A percentile compares a stretch with the other conserved stretches of the same genome.
Evolutionary conservation across 2,329 filamentous ascomycete species (phyloP).

Genomic region (Dothiorella sarmentorum): DNA sequence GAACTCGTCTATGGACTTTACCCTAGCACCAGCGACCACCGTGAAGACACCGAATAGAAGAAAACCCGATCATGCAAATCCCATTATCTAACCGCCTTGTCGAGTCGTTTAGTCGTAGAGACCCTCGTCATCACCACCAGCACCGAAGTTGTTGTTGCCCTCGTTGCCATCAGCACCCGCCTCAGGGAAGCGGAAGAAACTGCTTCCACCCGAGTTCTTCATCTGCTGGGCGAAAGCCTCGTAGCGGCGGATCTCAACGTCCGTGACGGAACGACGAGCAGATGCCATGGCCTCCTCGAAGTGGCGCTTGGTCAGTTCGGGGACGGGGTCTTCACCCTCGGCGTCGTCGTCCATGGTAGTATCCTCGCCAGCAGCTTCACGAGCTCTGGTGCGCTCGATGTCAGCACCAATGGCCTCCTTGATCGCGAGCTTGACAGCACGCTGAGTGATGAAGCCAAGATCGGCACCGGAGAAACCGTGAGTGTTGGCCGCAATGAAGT

Average conservation of each 20-base stretch:
- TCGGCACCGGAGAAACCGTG: slow-evolving; percentile 99
- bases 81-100: slow-evolving; percentile 15
- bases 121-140: slow-evolving; percentile 90
- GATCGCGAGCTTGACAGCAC: slow-evolving; percentile 98
- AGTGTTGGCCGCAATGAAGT: slow-evolving; percentile 92
- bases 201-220: slow-evolving; percentile 95
- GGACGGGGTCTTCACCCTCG: slow-evolving; percentile 82
- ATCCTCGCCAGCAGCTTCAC: slow-evolving; percentile 78
- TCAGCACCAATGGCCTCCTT: slow-evolving; percentile 90
- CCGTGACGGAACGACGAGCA: slow-evolving; percentile 88
- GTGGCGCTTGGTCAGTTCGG: slow-evolving; percentile 90
- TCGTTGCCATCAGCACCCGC: slow-evolving; percentile 47
- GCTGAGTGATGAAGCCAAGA: slow-evolving; percentile 97
- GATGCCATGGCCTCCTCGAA: slow-evolving; percentile 98
- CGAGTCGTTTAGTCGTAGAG: slow-evolving; percentile 73
- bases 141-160: slow-evolving; percentile 62
- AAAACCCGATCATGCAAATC: slow-evolving; percentile 12
- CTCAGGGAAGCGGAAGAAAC: slow-evolving; percentile 93
- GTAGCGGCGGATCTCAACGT: slow-evolving; percentile 96
- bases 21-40: slow-evolving; percentile 14
- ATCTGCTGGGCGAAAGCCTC: slow-evolving; percentile 98
- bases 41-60: slow-evolving; percentile 12
- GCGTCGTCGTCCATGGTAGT: slow-evolving; percentile 74
- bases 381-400: slow-evolving; percentile 86
- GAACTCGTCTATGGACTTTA: slow-evolving; percentile 14